These are phyloP conservation scores for Neocallimastix lanati DNA, from an alignment of 192 early-diverging fungal species.

Conservation along the genomic window DNA sequence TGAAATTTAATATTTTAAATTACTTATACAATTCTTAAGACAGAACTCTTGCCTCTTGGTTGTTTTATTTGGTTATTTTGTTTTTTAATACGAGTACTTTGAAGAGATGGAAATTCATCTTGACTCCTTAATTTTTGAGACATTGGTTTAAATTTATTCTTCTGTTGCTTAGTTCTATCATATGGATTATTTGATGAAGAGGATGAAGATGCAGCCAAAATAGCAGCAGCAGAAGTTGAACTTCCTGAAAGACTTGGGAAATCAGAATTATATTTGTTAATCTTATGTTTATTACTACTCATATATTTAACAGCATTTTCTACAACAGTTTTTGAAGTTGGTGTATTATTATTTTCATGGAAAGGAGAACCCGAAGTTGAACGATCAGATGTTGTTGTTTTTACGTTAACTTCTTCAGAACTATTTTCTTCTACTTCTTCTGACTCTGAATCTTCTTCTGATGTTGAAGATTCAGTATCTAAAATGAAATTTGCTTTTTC, in stretches of 20 bases:
- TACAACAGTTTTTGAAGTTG: background rate
- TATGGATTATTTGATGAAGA: background rate
- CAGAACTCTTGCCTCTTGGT: background rate
- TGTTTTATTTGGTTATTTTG: background rate
- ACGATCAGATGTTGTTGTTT: background rate
- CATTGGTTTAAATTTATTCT: background rate
- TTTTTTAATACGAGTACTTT: background rate
- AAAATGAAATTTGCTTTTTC: slow-evolving; percentile 1
- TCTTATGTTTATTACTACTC: background rate
- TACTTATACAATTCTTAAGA: no score
- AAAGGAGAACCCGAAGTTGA: background rate
- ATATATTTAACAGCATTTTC: background rate
- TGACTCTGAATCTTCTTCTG: slow-evolving; percentile 1
- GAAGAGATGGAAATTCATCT: background rate
- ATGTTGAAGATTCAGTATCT: slow-evolving; percentile 3
- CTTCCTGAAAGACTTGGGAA: background rate
- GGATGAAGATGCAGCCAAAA: background rate
- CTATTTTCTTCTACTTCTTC: background rate
- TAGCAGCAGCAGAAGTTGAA: background rate
- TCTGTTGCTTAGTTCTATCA: background rate
- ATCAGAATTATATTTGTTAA: background rate
- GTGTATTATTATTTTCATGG: background rate
- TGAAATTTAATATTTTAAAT: no score
- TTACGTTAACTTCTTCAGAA: background rate
- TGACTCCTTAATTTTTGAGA: background rate